Conservation (phyloP, 148 eudicot genomes). For the Vaccinium myrtillus region DNA sequence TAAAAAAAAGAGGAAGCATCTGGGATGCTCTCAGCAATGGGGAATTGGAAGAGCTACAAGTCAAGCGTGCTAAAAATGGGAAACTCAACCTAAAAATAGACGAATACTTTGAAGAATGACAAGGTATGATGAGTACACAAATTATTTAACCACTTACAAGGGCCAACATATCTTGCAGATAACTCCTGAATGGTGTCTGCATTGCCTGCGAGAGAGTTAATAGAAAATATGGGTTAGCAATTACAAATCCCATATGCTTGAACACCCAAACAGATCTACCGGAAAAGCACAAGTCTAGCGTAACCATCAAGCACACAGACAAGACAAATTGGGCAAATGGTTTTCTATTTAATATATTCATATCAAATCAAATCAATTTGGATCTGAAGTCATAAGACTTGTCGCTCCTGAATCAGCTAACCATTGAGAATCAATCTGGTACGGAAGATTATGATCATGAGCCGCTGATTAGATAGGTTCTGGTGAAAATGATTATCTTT, state of each 20-base stretch:
- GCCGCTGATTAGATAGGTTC: background rate
- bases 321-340: background rate
- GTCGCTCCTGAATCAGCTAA: too few species aligned
- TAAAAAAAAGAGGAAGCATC: too few species aligned
- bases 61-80: too few species aligned
- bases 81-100: background rate
- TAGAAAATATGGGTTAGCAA: background rate
- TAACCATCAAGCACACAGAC: background rate
- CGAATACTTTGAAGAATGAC: background rate
- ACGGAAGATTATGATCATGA: too few species aligned
- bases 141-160: constrained; percentile 52
- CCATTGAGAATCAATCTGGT: too few species aligned
- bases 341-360: background rate
- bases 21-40: too few species aligned
- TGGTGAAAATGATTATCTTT: background rate
- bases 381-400: too few species aligned
- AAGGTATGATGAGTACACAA: background rate
- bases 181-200: constrained; percentile 97
- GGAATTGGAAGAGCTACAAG: too few species aligned
- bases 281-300: background rate
- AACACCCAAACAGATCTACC: background rate
- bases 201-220: constrained; percentile 48
- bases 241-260: background rate
- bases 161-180: constrained; percentile 83
- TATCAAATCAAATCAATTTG: background rate